Percentiles rank a stretch among this genome's conserved stretches.
phyloP scores from a whole-genome alignment of 495 filamentous ascomycete species.

The Penicillium coffeae region DNA sequence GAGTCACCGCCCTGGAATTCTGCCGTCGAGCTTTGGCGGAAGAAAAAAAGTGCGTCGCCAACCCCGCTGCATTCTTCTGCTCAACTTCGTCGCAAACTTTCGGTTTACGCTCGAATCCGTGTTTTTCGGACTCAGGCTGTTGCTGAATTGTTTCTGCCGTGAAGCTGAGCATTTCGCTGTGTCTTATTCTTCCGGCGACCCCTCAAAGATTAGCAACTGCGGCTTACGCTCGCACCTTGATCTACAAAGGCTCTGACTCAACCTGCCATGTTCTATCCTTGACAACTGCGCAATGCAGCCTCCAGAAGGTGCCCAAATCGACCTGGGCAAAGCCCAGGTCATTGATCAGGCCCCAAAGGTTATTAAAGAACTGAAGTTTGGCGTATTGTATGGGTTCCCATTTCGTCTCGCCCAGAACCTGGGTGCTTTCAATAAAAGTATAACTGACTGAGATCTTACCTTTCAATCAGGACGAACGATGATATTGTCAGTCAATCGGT shows the following conservation, averaged over 20 bases:
- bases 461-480: conserved; percentile 63
- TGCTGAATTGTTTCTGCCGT: not conserved
- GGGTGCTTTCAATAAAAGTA: conserved; percentile 6
- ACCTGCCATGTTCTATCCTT: conserved; percentile 41
- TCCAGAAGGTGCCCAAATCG: conserved; percentile 45
- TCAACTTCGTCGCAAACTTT: not conserved
- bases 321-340: conserved; percentile 80
- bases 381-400: conserved; percentile 63
- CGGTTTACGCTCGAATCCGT: conserved; percentile 3
- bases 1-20: not conserved
- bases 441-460: conserved; percentile 21
- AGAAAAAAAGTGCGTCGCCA: conserved; percentile 33
- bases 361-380: conserved; percentile 91
- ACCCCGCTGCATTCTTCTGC: conserved; percentile 21
- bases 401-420: conserved; percentile 4
- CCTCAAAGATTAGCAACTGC: conserved; percentile 4
- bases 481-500: conserved; percentile 94
- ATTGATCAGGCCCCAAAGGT: conserved; percentile 81
- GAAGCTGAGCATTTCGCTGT: not conserved
- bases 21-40: conserved; percentile 23
- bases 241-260: conserved; percentile 27
- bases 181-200: not conserved
- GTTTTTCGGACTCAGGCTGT: not conserved
- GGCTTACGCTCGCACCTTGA: conserved; percentile 19
- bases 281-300: conserved; percentile 46